These are phyloP conservation scores for Colletotrichum eremochloae DNA, from an alignment of 2,329 filamentous ascomycete species.

Conservation along the genomic window DNA sequence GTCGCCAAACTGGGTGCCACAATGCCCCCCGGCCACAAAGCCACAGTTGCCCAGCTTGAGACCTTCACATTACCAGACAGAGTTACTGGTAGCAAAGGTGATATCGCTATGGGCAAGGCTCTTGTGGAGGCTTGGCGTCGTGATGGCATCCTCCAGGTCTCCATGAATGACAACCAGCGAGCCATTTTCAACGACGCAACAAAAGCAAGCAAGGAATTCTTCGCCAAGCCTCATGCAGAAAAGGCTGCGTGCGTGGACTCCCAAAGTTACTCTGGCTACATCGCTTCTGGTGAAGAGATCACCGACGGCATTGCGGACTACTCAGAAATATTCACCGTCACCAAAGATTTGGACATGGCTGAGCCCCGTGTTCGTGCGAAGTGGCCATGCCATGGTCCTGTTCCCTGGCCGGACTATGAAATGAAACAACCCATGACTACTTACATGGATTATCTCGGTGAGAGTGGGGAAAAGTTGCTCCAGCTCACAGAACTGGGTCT, in stretches of 20 bases:
- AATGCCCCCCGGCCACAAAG: slow-evolving; percentile 39
- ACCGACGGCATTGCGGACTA: slow-evolving; percentile 64
- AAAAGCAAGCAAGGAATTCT: slow-evolving; percentile 55
- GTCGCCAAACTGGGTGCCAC: slow-evolving; percentile 30
- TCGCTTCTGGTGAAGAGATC: slow-evolving; percentile 63
- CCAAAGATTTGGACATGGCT: slow-evolving; percentile 57
- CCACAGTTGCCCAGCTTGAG: slow-evolving; percentile 47
- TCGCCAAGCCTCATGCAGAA: slow-evolving; percentile 50
- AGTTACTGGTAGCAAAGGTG: slow-evolving; percentile 51
- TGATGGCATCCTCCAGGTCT: slow-evolving; percentile 63
- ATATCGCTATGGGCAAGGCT: slow-evolving; percentile 55
- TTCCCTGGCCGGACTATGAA: slow-evolving; percentile 60
- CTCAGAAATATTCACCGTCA: slow-evolving; percentile 66
- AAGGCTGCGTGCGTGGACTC: slow-evolving; percentile 60
- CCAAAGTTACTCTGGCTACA: slow-evolving; percentile 62
- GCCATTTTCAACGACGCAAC: slow-evolving; percentile 54
- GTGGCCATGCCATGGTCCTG: slow-evolving; percentile 65
- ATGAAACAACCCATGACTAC: slow-evolving; percentile 56
- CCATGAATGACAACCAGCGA: slow-evolving; percentile 53
- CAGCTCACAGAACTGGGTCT: slow-evolving; percentile 61
- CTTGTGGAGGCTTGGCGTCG: slow-evolving; percentile 58
- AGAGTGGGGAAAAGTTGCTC: slow-evolving; percentile 60
- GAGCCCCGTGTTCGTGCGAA: slow-evolving; percentile 56
- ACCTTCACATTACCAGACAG: slow-evolving; percentile 58
- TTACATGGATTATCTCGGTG: slow-evolving; percentile 58